These are phyloP conservation scores for Fagus crenata DNA, from an alignment of 306 rosid genomes.

Conservation along the genomic window DNA sequence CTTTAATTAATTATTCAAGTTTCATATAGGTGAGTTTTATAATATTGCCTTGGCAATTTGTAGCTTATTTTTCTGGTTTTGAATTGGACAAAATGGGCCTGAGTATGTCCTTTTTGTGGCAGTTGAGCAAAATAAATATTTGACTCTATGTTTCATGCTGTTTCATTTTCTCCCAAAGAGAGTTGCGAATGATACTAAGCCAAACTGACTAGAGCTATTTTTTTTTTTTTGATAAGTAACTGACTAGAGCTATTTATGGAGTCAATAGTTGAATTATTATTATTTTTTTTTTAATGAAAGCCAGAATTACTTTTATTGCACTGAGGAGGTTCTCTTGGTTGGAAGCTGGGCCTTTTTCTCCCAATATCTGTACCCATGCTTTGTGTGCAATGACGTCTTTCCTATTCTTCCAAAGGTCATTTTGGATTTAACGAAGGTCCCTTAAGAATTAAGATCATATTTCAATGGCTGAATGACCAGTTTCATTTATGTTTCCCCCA, in stretches of 20 bases:
- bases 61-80: not conserved
- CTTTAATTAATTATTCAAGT: not conserved
- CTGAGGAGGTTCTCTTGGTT: conserved; percentile 4
- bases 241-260: not conserved
- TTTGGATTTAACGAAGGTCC: not conserved
- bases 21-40: not conserved
- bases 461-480: not conserved
- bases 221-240: not conserved
- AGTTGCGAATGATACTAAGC: not conserved
- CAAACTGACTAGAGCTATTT: not conserved
- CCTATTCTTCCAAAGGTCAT: not conserved
- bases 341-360: not conserved
- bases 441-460: not conserved
- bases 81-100: not conserved
- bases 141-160: not conserved
- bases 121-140: not conserved
- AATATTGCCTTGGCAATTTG: not conserved
- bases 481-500: not conserved
- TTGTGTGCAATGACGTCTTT: not conserved
- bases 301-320: not conserved
- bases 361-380: not conserved
- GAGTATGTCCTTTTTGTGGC: not conserved
- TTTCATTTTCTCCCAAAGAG: not conserved
- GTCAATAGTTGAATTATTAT: not conserved
- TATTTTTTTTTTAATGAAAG: not conserved